phyloP scores from a whole-genome alignment of 495 filamentous ascomycete species.

The Aspergillus ellipticus region DNA sequence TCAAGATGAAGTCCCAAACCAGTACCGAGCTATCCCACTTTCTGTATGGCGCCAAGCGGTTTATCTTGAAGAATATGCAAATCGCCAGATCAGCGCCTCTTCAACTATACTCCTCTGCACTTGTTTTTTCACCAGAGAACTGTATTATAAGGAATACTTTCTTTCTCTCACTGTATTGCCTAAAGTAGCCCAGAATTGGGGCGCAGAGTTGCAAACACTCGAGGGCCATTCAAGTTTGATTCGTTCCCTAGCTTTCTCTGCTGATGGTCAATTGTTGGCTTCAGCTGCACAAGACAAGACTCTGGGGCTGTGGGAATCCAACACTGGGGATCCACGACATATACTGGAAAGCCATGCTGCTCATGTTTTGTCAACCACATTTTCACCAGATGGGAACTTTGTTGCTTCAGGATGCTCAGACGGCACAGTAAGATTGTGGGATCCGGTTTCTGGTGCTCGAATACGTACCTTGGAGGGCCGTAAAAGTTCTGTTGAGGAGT shows the following conservation, averaged over 20 bases:
- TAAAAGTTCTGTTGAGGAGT: too few species aligned
- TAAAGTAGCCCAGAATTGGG: constrained; percentile 8
- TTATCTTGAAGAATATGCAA: constrained; percentile 26
- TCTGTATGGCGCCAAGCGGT: constrained; percentile 33
- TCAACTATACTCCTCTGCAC: constrained; percentile 21
- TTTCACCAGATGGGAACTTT: not conserved
- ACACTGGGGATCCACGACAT: too few species aligned
- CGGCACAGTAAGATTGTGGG: constrained; percentile 7
- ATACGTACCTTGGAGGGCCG: constrained; percentile 12
- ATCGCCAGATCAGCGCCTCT: constrained; percentile 29
- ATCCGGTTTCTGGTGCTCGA: not conserved
- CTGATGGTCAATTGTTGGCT: too few species aligned
- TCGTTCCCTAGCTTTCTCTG: too few species aligned
- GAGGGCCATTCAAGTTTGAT: not conserved
- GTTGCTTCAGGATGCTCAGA: constrained; percentile 1
- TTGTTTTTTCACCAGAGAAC: constrained; percentile 31
- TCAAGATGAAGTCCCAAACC: constrained; percentile 4
- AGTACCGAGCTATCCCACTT: constrained; percentile 20
- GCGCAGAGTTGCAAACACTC: constrained; percentile 7
- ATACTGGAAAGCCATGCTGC: too few species aligned
- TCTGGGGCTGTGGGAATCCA: too few species aligned
- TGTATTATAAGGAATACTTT: constrained; percentile 24
- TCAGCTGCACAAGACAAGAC: too few species aligned
- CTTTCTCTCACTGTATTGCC: not conserved
- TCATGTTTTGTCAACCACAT: not conserved